Evolutionary conservation across 2,329 filamentous ascomycete genomes (phyloP), one percentile per base, ranked within the genome.

Genomic region (Ceratocystiopsis sp.): DNA sequence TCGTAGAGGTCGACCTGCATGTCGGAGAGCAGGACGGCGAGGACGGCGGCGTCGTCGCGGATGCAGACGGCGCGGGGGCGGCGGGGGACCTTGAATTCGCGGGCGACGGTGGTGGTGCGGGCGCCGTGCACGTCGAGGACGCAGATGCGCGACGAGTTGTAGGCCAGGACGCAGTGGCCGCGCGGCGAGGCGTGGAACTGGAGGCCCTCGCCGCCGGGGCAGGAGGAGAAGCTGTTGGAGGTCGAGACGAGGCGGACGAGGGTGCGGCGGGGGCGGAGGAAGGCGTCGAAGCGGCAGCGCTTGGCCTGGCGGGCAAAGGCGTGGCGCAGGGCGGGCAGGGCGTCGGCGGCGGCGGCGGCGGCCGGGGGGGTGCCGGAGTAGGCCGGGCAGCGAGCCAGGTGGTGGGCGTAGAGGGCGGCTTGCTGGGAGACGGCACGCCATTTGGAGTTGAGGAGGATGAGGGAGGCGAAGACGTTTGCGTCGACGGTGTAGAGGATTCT

Each of bases 1-100:
- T 82, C 73, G 58, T 93, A 94, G n/a, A 94, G 61, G 53, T 93
- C 84, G 47, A 93, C 79, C 57, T 87, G 81, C 63, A 87, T 82
- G 49, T 84, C 80, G 7, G 74, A 83, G 21, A 84, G 85, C 40
- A 91, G 65, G 7, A 94, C 83, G 1, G 83, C 86, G 32, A 94
- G 67, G 12, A 83, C 62, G 12, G 72, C 73, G 15, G 80, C 84
- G 58, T 89, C 75, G 52, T 93, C 84, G 35, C 81, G 73, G 49
- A 93, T 80, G 42, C 84, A 84, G 14, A 81, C 78, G 6, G 83
- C 77, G 17, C 80, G 68, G 7, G 86, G 85, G 32, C 84, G 72
- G 42, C 84, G 73, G 48, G 80, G 63, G 38, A 89, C 80, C 61
- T 87, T 87, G 53, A 93, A 68, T 58, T 93, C 84, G 49, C 85